These are phyloP conservation scores for Colletotrichum eleusines DNA, from an alignment of 2,329 filamentous ascomycete genomes.

Conservation along the genomic window DNA sequence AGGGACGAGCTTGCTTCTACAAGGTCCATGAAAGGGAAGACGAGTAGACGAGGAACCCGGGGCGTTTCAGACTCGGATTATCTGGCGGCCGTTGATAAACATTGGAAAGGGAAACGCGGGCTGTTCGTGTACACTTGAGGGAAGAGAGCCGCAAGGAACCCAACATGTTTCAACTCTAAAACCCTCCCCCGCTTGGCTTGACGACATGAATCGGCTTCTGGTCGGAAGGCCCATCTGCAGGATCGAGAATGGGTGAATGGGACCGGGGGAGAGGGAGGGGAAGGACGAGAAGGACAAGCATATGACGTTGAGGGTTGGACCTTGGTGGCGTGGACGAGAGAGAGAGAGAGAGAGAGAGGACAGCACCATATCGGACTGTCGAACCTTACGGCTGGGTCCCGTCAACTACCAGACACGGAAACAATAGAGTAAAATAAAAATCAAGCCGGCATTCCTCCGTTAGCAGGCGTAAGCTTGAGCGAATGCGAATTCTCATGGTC, in stretches of 20 bases:
- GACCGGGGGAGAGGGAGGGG: too few species aligned
- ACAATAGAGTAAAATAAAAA: not conserved
- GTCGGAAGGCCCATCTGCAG: conserved; percentile 9
- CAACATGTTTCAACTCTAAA: conserved; percentile 40
- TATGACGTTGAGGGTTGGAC: conserved; percentile 32
- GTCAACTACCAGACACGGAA: conserved; percentile 16
- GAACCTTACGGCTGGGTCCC: conserved; percentile 26
- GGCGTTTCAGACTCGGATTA: conserved; percentile 33
- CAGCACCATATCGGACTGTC: conserved; percentile 10
- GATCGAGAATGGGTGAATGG: too few species aligned
- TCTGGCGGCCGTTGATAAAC: conserved; percentile 7
- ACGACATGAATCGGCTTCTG: conserved; percentile 11
- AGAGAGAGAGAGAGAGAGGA: not conserved
- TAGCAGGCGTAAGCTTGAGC: conserved; percentile 8
- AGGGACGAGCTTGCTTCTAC: conserved; percentile 27
- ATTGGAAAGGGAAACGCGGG: not conserved
- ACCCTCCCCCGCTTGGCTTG: conserved; percentile 34
- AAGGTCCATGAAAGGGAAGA: conserved; percentile 23
- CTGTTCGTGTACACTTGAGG: not conserved
- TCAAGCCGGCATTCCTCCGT: conserved; percentile 17
- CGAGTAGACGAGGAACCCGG: conserved; percentile 9
- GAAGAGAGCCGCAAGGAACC: conserved; percentile 3
- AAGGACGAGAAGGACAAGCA: not conserved
- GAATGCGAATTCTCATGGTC: conserved; percentile 35
- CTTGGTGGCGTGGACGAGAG: conserved; percentile 2